Base-by-base conservation (phyloP, 2,329 filamentous ascomycete species). In the Cladosporium sphaerospermum region DNA sequence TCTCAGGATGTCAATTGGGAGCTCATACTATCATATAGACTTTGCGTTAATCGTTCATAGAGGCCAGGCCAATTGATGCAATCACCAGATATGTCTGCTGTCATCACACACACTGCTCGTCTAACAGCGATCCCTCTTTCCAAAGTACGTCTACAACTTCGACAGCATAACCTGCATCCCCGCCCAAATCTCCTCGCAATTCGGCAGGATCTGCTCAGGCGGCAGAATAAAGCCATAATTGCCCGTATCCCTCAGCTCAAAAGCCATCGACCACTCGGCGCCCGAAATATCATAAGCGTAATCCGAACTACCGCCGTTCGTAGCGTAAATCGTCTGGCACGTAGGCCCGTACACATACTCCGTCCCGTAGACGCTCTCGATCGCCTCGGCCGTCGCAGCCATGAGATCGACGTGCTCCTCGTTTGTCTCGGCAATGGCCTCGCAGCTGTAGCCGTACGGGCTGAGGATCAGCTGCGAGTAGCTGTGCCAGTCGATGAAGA, bases 401-500 rank as follows among this genome's bases (percentile, higher is more conserved):
- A 78, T 77, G 1, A 85, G 72, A 0, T 76, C 71, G 56, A 80
- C 74, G 50, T 75, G 69, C 9, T 71, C 63, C 52, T 78, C 69
- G 56, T 80, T 77, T 42, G 71, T 67, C 4, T 78, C 63, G 9
- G 69, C 62, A 2, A 53, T 46, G n/a, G 65, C 70, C 11, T 68
- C 69, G 71, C 82, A 85, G 3, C 75, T 76, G 66, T 82, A 84
- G 31, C 81, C 81, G 61, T 83, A 84, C 1, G 73, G 77, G 31
- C 75, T 73, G 53, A 80, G 72, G 52, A 83, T 77, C n/a, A 80
- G 70, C 59, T 85, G 81, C 4, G 75, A 77, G 67, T 83, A 86
- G 0, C 79, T 75, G 67, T 86, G 83, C 63, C 78, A 80, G 67
- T 86, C 83, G 57, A 86, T 79, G 66, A 78, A 86, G 1, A 84